These are phyloP conservation scores for Diutina sp. DNA, from an alignment of 1,139 yeast genomes.

Conservation along the genomic window DNA sequence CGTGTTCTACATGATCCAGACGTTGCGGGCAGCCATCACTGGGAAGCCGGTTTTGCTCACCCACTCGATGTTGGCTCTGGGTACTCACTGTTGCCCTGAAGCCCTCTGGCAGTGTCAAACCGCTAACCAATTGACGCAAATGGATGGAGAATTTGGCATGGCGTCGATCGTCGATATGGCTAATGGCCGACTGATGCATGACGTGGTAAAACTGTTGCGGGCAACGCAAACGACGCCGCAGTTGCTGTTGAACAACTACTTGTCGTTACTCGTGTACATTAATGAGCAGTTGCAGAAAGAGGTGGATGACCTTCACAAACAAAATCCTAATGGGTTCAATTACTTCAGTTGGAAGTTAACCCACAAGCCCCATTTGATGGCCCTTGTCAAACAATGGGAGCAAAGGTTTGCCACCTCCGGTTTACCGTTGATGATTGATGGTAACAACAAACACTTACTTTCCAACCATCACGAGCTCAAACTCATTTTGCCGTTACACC, in stretches of 20 bases:
- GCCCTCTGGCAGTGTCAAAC: background rate
- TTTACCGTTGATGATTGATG: slow-evolving; percentile 43
- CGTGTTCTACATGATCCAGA: slow-evolving; percentile 61
- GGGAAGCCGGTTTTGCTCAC: background rate
- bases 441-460: slow-evolving; percentile 36
- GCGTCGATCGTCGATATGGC: background rate
- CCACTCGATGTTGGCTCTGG: background rate
- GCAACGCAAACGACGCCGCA: background rate
- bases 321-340: background rate
- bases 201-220: background rate
- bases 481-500: slow-evolving; percentile 49
- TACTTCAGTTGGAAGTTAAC: slow-evolving; percentile 1
- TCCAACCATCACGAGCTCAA: slow-evolving; percentile 43
- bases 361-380: slow-evolving; percentile 2
- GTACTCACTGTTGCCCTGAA: background rate
- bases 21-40: slow-evolving; percentile 17
- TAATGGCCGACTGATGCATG: background rate
- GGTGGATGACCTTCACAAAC: background rate
- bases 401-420: slow-evolving; percentile 43
- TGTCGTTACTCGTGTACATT: background rate
- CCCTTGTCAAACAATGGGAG: slow-evolving; percentile 53
- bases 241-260: background rate
- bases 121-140: background rate
- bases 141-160: background rate
- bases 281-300: background rate